A percentile compares a stretch with the other conserved stretches of the same genome.
Conservation (phyloP, 257 asterid species). For the Agastache rugosa region DNA sequence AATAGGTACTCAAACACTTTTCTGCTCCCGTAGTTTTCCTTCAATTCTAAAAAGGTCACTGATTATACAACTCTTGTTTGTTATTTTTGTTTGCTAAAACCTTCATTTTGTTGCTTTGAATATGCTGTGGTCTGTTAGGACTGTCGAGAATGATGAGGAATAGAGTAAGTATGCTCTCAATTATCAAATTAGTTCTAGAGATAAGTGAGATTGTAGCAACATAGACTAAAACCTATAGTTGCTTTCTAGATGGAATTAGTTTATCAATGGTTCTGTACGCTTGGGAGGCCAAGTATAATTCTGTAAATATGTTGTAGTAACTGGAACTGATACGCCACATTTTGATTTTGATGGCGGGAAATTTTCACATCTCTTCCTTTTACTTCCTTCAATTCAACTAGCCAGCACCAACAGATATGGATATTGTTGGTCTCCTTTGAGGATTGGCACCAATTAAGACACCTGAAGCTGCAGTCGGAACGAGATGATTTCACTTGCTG, state of each 20-base stretch:
- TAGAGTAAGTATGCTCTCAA: neutral
- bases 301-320: neutral
- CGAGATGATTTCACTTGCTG: neutral
- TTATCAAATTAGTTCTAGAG: neutral
- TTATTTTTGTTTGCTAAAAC: neutral
- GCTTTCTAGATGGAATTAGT: neutral
- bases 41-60: neutral
- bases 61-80: neutral
- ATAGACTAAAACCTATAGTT: constrained; percentile 11
- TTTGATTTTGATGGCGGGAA: neutral
- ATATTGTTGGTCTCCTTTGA: constrained; percentile 5
- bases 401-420: neutral
- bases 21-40: neutral
- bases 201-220: neutral
- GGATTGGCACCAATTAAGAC: neutral
- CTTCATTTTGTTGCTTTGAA: neutral
- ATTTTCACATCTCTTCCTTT: neutral
- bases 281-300: constrained; percentile 3
- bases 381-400: neutral
- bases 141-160: neutral
- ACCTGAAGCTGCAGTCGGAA: neutral
- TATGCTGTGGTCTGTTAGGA: neutral
- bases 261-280: constrained; percentile 6
- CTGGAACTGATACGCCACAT: neutral
- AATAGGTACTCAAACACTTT: constrained; percentile 52